Evolutionary conservation across 2,329 filamentous ascomycete species (phyloP), one percentile per base, ranked within the genome.

Genomic region (Ceratocystis alfenasii): DNA sequence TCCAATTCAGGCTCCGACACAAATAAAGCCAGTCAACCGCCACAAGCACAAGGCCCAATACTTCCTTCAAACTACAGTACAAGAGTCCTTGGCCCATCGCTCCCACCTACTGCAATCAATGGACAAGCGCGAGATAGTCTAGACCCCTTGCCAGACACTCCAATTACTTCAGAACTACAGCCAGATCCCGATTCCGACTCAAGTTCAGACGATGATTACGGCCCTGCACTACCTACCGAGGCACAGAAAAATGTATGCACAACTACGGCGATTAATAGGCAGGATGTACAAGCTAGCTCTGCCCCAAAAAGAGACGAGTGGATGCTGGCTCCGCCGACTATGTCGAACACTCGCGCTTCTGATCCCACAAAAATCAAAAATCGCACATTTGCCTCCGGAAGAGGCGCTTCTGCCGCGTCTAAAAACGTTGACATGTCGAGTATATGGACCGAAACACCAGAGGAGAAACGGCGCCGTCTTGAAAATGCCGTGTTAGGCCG

Each of bases 401-500:
- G 75, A n/a, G 74, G 76, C 2, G 72, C 73, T 3, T 71, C 73
- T 0, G 8, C 36, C 3, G 65, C 70, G 0, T 68, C 71, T 8
- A 61, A 63, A 28, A 44, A 64, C 6, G 68, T 71, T 8, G 75
- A 73, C 3, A 80, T 90, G 59, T 82, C 83, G 72, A 85, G 84
- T 25, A 84, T 93, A 55, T 97, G 93, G 93, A 92, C 90, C 0
- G 93, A 97, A 75, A 96, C 90, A 7, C 89, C 90, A 0, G 89
- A 93, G 73, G 83, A 96, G 75, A 95, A 95, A 74, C 84, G 89
- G 67, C 86, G 87, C 74, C 82, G 90, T 48, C 76, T 96, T 25
- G 86, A 88, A 70, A 86, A 95, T 73, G 85, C 94, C 64, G 88
- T 95, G 10, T 82, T 96, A 70, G 92, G 92, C 0, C 83, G 92